Evolutionary conservation across 2,329 filamentous ascomycete species (phyloP), one percentile per base, ranked within the genome.

Genomic region (Alternaria brassicae): DNA sequence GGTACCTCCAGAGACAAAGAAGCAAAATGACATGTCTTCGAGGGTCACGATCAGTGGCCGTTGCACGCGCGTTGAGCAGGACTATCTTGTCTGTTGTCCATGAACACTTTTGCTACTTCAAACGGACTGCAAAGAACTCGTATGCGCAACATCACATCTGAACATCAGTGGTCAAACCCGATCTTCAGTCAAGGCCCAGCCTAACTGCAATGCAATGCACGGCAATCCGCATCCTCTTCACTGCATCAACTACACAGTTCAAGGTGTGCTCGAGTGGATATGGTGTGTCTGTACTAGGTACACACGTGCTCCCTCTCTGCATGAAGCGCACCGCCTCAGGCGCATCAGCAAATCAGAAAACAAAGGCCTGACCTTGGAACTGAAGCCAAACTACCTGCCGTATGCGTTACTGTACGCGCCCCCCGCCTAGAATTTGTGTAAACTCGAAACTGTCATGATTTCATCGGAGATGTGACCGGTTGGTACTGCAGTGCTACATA

Each of bases 341-440:
- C 44, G 23, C 41, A 12, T 28, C 25, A 23, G 6, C 21, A 34
- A 30, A 48, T n/a, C 23, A 48, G 21, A 48, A 48, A 48, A 10
- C 7, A 23, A 48, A 34, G n/a, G 30, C 30, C 17, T 28, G 9
- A 19, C 30, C 28, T 34, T 36, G 21, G 32, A 34, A 48, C 44
- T 21, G 25, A 36, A 48, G 28, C 44, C 44, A 48, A 48, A 48
- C 44, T 30, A 48, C 44, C 30, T 48, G 44, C 44, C 44, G 44
- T 36, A 36, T 48, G 2, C 19, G 44, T n/a, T 25, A 25, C 44
- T 8, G 8, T 28, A 40, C 15, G 17, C 17, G 15, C 6, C 6
- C 6, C n/a, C 8, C 10, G 8, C 30, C 30, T 32, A 32, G 8
- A 2, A 32, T 10, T 32, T 40, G 17, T 7, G 36, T 9, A 40